Evolutionary conservation across 2,329 filamentous ascomycete genomes (phyloP), one percentile per base, ranked within the genome.

Genomic region (Aspergillus unguis): DNA sequence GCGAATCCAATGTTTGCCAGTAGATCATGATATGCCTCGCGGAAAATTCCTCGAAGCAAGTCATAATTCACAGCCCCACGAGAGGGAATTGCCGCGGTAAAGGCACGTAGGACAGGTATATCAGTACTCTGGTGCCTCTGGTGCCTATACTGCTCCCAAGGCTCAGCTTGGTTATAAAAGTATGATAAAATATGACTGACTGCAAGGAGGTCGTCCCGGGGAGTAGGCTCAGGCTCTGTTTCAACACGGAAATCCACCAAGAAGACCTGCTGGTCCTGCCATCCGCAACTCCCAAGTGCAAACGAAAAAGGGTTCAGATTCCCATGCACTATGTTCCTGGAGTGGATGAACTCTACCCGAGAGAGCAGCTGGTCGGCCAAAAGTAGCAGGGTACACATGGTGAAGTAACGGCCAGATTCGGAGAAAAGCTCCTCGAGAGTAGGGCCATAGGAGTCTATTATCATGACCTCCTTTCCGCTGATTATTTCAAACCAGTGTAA

Each of bases 341-440:
- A 56, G 29, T 58, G 47, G n/a, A 58, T 46, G 42, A 52, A 58
- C 37, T 56, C 49, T 9, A 58, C 29, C 6, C 50, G 47, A 38
- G 46, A 54, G 5, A 58, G 43, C 4, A 58, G 23, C 33, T 56
- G 50, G 11, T 48, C 36, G 11, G 52, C 52, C 50, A 58, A 41
- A 37, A 45, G 37, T 25, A 58, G 41, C 2, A 58, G 37, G 8
- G 35, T 40, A 23, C 33, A 40, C 35, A 56, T 51, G 26, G 49
- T 43, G 25, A 58, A 55, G 31, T 54, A 56, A 26, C 50, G 49
- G 26, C 50, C 47, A 23, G 43, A 44, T 48, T 53, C 17, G 32
- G 29, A 29, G 28, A 56, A 58, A 28, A 42, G 8, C 23, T 54
- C 48, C 44, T 58, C 54, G 8, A 58, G 33, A n/a, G 33, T 49